A percentile compares a stretch with the other conserved stretches of the same genome.
Evolutionary conservation across 306 rosid species (phyloP).

Genomic region (Quercus engelmannii): DNA sequence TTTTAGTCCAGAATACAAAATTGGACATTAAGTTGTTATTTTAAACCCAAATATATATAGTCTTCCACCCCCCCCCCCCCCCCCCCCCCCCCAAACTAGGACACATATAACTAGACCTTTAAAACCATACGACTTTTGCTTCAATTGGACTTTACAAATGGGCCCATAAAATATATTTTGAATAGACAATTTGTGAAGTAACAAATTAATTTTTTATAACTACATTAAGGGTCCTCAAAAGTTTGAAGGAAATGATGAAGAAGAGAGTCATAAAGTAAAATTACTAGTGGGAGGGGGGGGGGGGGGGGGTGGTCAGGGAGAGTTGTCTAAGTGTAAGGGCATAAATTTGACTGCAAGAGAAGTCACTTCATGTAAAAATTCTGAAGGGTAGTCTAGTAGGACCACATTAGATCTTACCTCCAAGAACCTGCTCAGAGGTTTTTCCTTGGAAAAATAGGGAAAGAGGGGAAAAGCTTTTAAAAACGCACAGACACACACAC

Average conservation of each 20-base stretch:
- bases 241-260: not conserved
- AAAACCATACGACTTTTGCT: too few species aligned
- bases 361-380: not conserved
- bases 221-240: too few species aligned
- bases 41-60: too few species aligned
- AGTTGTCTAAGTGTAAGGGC: not conserved
- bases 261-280: not conserved
- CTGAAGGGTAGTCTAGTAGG: not conserved
- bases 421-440: not conserved
- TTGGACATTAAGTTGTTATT: too few species aligned
- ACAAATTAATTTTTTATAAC: too few species aligned
- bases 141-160: too few species aligned
- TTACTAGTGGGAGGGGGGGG: too few species aligned
- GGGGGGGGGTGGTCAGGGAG: not conserved
- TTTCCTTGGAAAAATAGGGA: not conserved
- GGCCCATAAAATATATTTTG: too few species aligned
- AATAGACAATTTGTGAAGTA: too few species aligned
- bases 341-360: not conserved
- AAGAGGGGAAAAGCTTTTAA: not conserved
- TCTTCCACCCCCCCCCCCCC: too few species aligned
- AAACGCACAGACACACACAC: not conserved
- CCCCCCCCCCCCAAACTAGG: accelerated
- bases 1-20: too few species aligned
- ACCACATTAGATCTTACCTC: not conserved
- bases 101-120: too few species aligned